Conservation (phyloP, 2,329 filamentous ascomycete genomes). For the Juglanconis sp. region DNA sequence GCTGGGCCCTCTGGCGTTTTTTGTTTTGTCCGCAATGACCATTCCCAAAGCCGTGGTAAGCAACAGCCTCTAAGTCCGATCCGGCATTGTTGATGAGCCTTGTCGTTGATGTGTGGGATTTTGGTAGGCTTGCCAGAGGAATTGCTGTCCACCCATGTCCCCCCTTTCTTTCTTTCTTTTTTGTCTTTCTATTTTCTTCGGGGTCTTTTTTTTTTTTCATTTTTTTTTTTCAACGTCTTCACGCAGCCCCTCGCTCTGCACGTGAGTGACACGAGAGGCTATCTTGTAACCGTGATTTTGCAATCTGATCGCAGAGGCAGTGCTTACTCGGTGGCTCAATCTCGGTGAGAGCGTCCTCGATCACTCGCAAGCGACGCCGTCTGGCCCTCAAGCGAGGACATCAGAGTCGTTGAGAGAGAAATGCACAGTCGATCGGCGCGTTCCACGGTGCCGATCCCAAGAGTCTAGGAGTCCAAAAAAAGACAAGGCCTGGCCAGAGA, state of each 20-base stretch:
- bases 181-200: no score
- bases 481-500: neutral
- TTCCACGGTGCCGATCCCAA: neutral
- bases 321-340: neutral
- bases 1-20: no score
- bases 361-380: neutral
- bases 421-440: neutral
- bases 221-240: neutral
- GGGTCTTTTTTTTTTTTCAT: no score
- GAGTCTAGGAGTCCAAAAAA: neutral
- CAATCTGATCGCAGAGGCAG: neutral
- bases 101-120: neutral
- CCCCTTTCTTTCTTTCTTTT: no score
- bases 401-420: neutral
- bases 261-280: neutral
- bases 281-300: neutral
- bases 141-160: no score
- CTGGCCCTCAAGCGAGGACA: neutral
- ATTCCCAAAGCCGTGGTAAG: no score
- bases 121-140: neutral
- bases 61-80: neutral
- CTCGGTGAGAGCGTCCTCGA: neutral
- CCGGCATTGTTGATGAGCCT: neutral
- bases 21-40: no score
- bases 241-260: conserved; percentile 8